Percentiles rank a stretch among this genome's conserved stretches.
phyloP scores from a whole-genome alignment of 73 alveolate species.

The Blepharisma stoltei region DNA sequence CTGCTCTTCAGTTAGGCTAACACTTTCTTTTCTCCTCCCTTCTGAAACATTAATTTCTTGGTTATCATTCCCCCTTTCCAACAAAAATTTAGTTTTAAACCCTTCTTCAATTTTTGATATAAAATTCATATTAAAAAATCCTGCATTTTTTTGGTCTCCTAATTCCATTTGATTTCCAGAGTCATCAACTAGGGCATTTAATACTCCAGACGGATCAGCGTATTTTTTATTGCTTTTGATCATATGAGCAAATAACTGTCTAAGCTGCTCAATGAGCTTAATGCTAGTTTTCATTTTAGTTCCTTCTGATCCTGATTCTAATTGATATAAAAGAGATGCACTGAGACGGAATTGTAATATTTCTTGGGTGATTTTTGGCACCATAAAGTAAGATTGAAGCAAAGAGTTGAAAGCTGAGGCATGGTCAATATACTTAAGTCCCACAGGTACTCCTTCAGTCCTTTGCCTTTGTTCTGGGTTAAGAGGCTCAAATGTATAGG shows the following conservation, averaged over 20 bases:
- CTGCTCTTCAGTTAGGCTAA: neutral
- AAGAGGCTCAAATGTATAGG: conserved; percentile 43
- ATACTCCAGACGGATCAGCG: conserved; percentile 69
- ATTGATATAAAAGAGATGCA: neutral
- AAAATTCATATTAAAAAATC: conserved; percentile 71
- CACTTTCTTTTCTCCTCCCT: neutral
- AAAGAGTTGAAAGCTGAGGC: conserved; percentile 80
- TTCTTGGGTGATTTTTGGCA: conserved; percentile 59
- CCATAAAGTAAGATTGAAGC: conserved; percentile 64
- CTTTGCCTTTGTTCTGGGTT: conserved; percentile 60
- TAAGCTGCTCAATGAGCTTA: conserved; percentile 44
- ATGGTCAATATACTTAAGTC: conserved; percentile 74
- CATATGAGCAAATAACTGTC: conserved; percentile 51
- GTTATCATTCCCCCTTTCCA: neutral
- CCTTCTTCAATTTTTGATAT: conserved; percentile 79
- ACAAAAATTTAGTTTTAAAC: neutral
- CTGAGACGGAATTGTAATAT: conserved; percentile 43
- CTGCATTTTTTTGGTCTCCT: conserved; percentile 84
- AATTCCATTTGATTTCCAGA: conserved; percentile 62
- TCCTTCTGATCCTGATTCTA: neutral
- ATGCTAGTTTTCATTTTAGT: conserved; percentile 34
- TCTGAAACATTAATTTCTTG: neutral
- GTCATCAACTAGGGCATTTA: conserved; percentile 64
- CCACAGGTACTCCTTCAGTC: conserved; percentile 57
- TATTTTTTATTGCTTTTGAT: conserved; percentile 62